Conservation (phyloP, 305 asterid genomes). For the Fraxinus ornus region DNA sequence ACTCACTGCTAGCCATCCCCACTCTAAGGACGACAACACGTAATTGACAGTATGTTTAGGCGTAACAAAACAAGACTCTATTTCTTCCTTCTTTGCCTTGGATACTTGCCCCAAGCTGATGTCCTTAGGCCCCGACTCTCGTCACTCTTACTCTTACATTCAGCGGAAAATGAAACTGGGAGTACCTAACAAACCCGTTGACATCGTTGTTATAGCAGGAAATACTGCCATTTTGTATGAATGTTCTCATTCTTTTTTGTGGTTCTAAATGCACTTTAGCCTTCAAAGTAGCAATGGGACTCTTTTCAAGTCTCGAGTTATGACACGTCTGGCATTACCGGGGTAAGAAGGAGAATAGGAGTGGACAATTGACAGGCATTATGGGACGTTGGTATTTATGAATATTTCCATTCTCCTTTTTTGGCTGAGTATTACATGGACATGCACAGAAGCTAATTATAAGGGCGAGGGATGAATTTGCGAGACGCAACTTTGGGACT, state of each 20-base stretch:
- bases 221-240: neutral
- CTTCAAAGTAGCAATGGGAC: neutral
- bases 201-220: neutral
- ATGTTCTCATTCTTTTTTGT: neutral
- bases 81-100: neutral
- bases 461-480: neutral
- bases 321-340: neutral
- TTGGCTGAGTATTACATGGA: neutral
- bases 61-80: neutral
- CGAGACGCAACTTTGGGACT: neutral
- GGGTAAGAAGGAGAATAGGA: neutral
- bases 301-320: neutral
- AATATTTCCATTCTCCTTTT: neutral
- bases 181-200: neutral
- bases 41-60: neutral
- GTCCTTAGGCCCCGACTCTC: neutral
- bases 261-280: neutral
- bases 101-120: neutral
- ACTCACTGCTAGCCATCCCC: neutral
- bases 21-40: neutral
- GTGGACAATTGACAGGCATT: neutral
- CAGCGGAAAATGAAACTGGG: neutral
- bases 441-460: neutral
- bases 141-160: neutral
- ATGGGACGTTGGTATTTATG: neutral